A percentile compares a stretch with the other conserved stretches of the same genome.
phyloP scores from a whole-genome alignment of 2,329 filamentous ascomycete species.

The Dryadomyces quercivorus region DNA sequence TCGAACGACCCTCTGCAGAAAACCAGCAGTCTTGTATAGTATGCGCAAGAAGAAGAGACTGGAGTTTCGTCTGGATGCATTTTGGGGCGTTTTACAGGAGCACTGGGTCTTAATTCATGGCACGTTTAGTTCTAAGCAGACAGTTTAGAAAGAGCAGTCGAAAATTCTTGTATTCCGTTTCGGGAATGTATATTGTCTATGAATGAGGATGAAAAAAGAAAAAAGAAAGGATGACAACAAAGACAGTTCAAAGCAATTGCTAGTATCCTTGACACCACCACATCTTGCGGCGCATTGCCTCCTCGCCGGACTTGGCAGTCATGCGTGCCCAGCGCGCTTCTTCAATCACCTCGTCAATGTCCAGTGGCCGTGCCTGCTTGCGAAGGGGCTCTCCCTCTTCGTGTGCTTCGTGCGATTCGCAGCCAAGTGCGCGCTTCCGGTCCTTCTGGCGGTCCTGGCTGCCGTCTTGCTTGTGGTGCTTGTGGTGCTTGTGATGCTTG shows the following conservation, averaged over 20 bases:
- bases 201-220: neutral
- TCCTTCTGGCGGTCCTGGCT: too few relatives aligned
- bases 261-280: constrained; percentile 4
- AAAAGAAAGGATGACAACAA: neutral
- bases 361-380: constrained; percentile 12
- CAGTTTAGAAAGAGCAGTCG: neutral
- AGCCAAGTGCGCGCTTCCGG: neutral
- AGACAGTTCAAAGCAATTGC: neutral
- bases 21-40: neutral
- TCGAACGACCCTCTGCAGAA: neutral
- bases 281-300: constrained; percentile 35
- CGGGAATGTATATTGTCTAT: neutral
- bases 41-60: neutral
- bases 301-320: constrained; percentile 28
- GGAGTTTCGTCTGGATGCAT: neutral
- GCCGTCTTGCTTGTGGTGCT: too few relatives aligned
- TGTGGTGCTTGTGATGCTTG: too few relatives aligned
- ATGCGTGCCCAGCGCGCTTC: constrained; percentile 27
- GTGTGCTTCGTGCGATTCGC: neutral
- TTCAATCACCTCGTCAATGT: constrained; percentile 35
- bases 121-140: neutral
- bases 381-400: neutral
- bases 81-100: neutral
- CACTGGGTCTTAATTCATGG: neutral
- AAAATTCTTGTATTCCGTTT: neutral